Base-by-base conservation (phyloP, 106 monocot species). In the Hemerocallis citrina region DNA sequence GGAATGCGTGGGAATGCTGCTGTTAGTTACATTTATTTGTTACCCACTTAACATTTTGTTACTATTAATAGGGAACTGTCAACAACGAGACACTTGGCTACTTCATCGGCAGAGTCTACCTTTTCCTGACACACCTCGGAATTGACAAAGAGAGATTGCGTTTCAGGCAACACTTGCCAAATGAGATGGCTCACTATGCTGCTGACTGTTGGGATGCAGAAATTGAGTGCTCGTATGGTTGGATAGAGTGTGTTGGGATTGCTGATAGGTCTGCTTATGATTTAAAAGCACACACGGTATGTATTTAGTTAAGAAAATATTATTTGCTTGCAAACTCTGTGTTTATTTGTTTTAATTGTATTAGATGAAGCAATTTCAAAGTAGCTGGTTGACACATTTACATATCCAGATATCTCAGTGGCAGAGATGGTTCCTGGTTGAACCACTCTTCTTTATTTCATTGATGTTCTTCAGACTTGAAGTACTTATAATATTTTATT, bases 161-260 rank as follows among this genome's bases (percentile, higher is more conserved):
- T 34, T 61, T 61, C 61, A 72, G 95, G 25, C 95, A 96, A 67
- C 95, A 96, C 76, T 57, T 96, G 62, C 79, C 86, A 13, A 96
- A 96, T 81, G 95, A 96, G 71, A 96, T 96, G 95, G 90, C 95
- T 68, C 95, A 96, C 44, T 96, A 96, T 77, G 95, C 95, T 66
- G 86, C 89, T 13, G 95, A 96, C 56, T 96, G 95, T 52, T 96
- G 95, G 90, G 95, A 90, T 86, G 95, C 90, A 4, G 95, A 96
- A 69, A 89, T 93, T 55, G 92, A 93, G 56, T 88, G 88, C 56
- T 88, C 92, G 5, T 85, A 81, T 77, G 95, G 95, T 21, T 96
- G 95, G 95, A 96, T 96, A 60, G 90, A 90, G 64, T 96, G 95
- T 75, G 95, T 96, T 59, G 95, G 95, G 24, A 96, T 96, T 61